Conservation (phyloP, 2,329 filamentous ascomycete genomes). For the Corniculantispora saksenae region DNA sequence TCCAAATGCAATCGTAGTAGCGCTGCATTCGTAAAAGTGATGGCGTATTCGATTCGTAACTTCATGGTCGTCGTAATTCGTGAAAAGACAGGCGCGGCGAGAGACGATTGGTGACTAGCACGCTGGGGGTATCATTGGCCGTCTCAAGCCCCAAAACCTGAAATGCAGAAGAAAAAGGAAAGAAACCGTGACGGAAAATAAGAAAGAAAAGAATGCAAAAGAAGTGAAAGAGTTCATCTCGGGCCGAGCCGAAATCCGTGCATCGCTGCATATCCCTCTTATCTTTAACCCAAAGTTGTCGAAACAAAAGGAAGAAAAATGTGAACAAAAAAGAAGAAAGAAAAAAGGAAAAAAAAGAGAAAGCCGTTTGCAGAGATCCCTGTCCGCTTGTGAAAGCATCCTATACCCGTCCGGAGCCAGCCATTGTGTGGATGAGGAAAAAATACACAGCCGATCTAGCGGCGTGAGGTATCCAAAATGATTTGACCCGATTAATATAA, state of each 20-base stretch:
- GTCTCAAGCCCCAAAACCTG: conserved; percentile 11
- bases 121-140: conserved; percentile 12
- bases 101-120: conserved; percentile 18
- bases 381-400: conserved; percentile 56
- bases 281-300: conserved; percentile 41
- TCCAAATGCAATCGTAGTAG: conserved; percentile 7
- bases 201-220: conserved; percentile 33
- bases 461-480: conserved; percentile 39
- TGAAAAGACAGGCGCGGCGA: conserved; percentile 3
- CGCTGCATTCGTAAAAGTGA: conserved; percentile 14
- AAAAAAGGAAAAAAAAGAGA: conserved; percentile 35
- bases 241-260: conserved; percentile 52
- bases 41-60: conserved; percentile 19
- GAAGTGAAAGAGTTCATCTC: conserved; percentile 49
- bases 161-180: not conserved
- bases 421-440: conserved; percentile 50
- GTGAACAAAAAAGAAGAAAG: conserved; percentile 30
- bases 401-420: conserved; percentile 53
- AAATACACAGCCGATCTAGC: conserved; percentile 51
- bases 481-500: conserved; percentile 34
- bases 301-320: conserved; percentile 33
- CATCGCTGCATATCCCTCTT: conserved; percentile 68
- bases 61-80: conserved; percentile 21
- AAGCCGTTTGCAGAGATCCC: conserved; percentile 47
- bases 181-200: conserved; percentile 25